phyloP scores from a whole-genome alignment of 352 stramenopile species.

The Globisporangium heterothallicum region DNA sequence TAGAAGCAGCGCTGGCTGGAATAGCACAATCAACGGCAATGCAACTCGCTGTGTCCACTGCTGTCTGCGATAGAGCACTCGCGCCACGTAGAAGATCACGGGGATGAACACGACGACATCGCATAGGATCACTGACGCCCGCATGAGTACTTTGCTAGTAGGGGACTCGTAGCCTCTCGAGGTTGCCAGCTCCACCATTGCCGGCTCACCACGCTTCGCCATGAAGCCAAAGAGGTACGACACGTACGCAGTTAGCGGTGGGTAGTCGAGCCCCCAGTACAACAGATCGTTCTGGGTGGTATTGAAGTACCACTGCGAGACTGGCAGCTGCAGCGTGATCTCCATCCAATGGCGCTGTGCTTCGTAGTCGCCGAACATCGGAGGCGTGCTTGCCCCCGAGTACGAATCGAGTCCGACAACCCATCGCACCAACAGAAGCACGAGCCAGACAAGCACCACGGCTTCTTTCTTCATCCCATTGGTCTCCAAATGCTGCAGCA shows the following conservation, averaged over 20 bases:
- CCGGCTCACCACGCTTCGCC: conserved; percentile 75
- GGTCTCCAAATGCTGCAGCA: conserved; percentile 46
- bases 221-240: conserved; percentile 76
- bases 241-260: conserved; percentile 92
- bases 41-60: conserved; percentile 57
- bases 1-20: conserved; percentile 89
- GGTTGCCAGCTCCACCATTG: conserved; percentile 74
- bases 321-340: conserved; percentile 90
- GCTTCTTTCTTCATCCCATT: conserved; percentile 45
- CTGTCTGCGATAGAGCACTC: conserved; percentile 32
- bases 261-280: conserved; percentile 99
- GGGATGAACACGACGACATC: conserved; percentile 92
- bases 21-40: conserved; percentile 63
- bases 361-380: conserved; percentile 96
- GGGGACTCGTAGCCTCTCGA: conserved; percentile 85
- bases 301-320: conserved; percentile 95
- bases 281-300: conserved; percentile 87
- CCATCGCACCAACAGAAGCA: conserved; percentile 67
- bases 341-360: conserved; percentile 99
- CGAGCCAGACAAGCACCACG: conserved; percentile 39
- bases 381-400: conserved; percentile 64
- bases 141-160: conserved; percentile 89
- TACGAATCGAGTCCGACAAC: conserved; percentile 77
- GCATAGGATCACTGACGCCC: conserved; percentile 88
- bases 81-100: conserved; percentile 36